Percentiles rank a stretch among this genome's conserved stretches.
Conservation (phyloP, 2,329 filamentous ascomycete genomes). For the Raffaelea albimanens region DNA sequence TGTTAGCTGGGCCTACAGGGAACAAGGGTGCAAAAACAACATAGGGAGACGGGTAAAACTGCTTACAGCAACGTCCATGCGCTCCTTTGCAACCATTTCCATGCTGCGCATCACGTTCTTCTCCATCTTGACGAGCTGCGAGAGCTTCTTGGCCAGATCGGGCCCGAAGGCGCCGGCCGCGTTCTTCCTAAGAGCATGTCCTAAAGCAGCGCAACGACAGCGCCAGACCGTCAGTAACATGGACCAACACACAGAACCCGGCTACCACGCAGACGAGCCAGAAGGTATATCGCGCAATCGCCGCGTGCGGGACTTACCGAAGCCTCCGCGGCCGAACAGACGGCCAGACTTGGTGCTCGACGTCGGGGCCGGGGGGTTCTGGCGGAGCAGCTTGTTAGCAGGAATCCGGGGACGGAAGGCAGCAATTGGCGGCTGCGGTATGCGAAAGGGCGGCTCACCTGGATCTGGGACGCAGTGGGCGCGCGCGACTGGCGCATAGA, state of each 20-base stretch:
- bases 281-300: background rate
- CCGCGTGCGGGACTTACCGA: slow-evolving; percentile 54
- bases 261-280: background rate
- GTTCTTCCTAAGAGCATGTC: slow-evolving; percentile 62
- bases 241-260: no score
- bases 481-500: slow-evolving; percentile 96
- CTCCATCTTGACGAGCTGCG: slow-evolving; percentile 98
- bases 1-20: background rate
- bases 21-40: background rate
- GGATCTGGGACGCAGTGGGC: slow-evolving; percentile 76
- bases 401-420: no score
- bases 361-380: slow-evolving; percentile 88
- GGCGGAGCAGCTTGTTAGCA: background rate
- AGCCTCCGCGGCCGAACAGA: slow-evolving; percentile 75
- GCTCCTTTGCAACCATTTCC: slow-evolving; percentile 87
- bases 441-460: no score
- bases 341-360: slow-evolving; percentile 87
- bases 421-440: background rate
- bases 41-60: background rate
- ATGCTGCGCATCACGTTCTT: slow-evolving; percentile 99
- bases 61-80: slow-evolving; percentile 96
- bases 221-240: background rate
- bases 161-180: slow-evolving; percentile 69
- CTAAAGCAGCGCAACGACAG: slow-evolving; percentile 25
- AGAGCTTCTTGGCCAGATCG: slow-evolving; percentile 94